Base-by-base conservation (phyloP, 257 asterid genomes). In the Leonotis leonurus region DNA sequence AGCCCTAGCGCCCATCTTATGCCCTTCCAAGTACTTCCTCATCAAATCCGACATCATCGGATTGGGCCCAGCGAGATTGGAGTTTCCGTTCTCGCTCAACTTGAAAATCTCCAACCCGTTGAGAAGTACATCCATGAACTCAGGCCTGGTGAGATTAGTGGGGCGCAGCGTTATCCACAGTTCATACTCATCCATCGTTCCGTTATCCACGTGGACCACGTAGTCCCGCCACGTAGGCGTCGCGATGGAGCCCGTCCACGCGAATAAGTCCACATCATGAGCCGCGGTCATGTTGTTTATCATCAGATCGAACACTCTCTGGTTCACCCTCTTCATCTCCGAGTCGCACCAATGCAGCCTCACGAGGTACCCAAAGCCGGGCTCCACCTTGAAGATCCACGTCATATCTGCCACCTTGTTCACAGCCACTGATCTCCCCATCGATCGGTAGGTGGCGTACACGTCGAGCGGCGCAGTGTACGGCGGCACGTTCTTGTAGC, bases 301-400 rank as follows among this genome's bases (percentile, higher is more conserved):
- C 50, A 10, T 62, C 33, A 84, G 70, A 6, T 77, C 62, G 35
- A 89, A 89, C 2, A 80, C 85, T 51, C 95, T 73, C 26, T 87
- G 80, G 60, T 86, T 86, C 2, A 65, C 9, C 44, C 67, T 79
- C 11, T 39, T 75, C 70, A 85, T 69, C 60, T 78, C 84, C 4
- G 81, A 68, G 20, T 89, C 97, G 12, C 97, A 89, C 93, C 95
- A 89, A 60, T 89, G 97, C 60, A 89, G 79, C 18, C 97, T 69
- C 13, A 86, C 69, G 2, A 89, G 80, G 50, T 89, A 89, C 29
- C 75, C 53, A 73, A 82, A 89, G 59, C 73, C 80, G 1, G 87
- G 74, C 36, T 86, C 95, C 8, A 83, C 78, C 10, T 71, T 72
- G 27, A 86, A 89, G 17, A 57, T 60, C 97, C 97, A 89, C 0